Conservation (phyloP, 768 basidiomycete species). For the Boletus edulis region DNA sequence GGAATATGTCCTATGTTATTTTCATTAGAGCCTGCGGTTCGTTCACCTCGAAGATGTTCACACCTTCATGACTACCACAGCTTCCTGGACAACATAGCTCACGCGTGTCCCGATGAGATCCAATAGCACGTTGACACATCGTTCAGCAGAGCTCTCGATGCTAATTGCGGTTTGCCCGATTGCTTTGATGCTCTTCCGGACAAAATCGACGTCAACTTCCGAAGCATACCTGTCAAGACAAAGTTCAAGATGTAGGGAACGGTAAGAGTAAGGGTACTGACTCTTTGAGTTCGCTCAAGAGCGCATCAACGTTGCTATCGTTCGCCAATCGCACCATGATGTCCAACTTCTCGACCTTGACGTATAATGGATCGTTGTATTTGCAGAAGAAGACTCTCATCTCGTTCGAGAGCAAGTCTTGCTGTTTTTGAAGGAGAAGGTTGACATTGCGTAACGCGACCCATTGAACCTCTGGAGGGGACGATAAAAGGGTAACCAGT, state of each 20-base stretch:
- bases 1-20: slow-evolving; percentile 83
- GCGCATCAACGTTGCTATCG: slow-evolving; percentile 91
- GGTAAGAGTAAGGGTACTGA: slow-evolving; percentile 37
- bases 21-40: neutral
- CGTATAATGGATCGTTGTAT: slow-evolving; percentile 98
- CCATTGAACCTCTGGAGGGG: slow-evolving; percentile 98
- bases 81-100: slow-evolving; percentile 97
- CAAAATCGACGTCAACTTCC: slow-evolving; percentile 98
- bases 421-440: slow-evolving; percentile 88
- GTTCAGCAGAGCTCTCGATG: slow-evolving; percentile 88
- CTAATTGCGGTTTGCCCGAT: slow-evolving; percentile 97
- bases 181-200: slow-evolving; percentile 89
- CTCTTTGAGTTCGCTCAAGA: slow-evolving; percentile 96
- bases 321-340: slow-evolving; percentile 94
- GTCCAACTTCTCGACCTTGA: slow-evolving; percentile 97
- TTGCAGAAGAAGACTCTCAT: slow-evolving; percentile 99
- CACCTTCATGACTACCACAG: slow-evolving; percentile 98
- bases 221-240: slow-evolving; percentile 73
- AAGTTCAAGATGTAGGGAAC: slow-evolving; percentile 1
- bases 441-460: slow-evolving; percentile 97
- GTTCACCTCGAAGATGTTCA: slow-evolving; percentile 4
- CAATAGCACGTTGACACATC: slow-evolving; percentile 90
- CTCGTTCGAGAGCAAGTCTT: slow-evolving; percentile 89
- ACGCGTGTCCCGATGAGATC: slow-evolving; percentile 92
- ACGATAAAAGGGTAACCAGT: slow-evolving; percentile 90